These are phyloP conservation scores for Decorospora gaudefroyi DNA, from an alignment of 2,329 filamentous ascomycete genomes.

Conservation along the genomic window DNA sequence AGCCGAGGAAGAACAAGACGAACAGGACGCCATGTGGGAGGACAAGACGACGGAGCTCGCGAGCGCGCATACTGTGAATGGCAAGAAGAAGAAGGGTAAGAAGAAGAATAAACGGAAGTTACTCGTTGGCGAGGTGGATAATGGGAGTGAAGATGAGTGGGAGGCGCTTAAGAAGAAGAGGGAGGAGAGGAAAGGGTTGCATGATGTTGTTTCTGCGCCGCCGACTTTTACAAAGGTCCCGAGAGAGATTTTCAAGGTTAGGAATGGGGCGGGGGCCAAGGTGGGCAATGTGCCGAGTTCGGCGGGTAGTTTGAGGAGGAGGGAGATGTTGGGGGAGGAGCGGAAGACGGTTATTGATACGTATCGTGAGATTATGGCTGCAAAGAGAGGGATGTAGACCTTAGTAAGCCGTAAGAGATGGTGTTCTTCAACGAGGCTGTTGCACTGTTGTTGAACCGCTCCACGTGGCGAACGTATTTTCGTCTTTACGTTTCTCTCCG, in stretches of 20 bases:
- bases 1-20: constrained; percentile 64
- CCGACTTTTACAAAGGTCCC: constrained; percentile 69
- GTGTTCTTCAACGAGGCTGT: too few species aligned
- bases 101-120: constrained; percentile 58
- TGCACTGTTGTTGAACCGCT: too few species aligned
- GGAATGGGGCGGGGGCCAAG: constrained; percentile 66
- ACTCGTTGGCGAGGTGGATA: constrained; percentile 55
- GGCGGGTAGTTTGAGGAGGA: constrained; percentile 70
- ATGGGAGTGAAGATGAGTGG: constrained; percentile 76
- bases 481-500: too few species aligned
- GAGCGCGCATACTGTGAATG: constrained; percentile 49
- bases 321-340: constrained; percentile 73
- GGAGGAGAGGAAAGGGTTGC: constrained; percentile 60
- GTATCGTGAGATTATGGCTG: constrained; percentile 70
- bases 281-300: constrained; percentile 70
- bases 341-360: constrained; percentile 72
- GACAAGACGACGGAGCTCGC: constrained; percentile 67
- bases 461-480: too few species aligned
- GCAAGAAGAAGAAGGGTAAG: constrained; percentile 56
- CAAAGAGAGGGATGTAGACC: constrained; percentile 25
- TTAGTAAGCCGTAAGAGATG: too few species aligned
- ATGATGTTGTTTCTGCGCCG: constrained; percentile 72
- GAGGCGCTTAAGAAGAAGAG: constrained; percentile 65
- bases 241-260: constrained; percentile 67
- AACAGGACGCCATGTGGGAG: constrained; percentile 65